Conservation (phyloP, 768 basidiomycete genomes). For the Mycena epipterygia region DNA sequence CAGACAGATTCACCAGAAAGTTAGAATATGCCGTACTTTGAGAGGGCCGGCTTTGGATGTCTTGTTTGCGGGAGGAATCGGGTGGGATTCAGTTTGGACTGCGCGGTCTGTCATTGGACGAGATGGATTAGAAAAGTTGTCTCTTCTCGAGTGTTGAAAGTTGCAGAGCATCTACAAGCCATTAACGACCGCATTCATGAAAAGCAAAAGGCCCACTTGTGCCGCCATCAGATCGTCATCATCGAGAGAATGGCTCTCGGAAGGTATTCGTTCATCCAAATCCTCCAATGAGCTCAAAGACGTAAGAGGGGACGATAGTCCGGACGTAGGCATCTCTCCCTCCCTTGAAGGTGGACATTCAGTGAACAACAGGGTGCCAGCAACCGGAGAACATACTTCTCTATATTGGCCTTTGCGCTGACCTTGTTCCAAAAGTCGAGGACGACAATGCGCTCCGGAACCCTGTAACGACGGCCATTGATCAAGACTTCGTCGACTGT, state of each 20-base stretch:
- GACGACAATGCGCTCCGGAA: constrained; percentile 92
- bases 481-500: constrained; percentile 87
- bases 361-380: background rate
- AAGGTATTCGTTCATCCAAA: constrained; percentile 55
- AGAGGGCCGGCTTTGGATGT: constrained; percentile 22
- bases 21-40: constrained; percentile 11
- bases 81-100: constrained; percentile 13
- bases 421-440: constrained; percentile 97
- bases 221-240: constrained; percentile 70
- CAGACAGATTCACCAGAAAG: background rate
- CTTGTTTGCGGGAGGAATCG: background rate
- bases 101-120: constrained; percentile 11
- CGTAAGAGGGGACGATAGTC: constrained; percentile 79
- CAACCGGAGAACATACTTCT: constrained; percentile 52
- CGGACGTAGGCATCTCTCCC: constrained; percentile 56
- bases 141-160: constrained; percentile 44
- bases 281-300: constrained; percentile 82
- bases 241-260: constrained; percentile 46
- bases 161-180: constrained; percentile 54
- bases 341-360: constrained; percentile 45
- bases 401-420: constrained; percentile 57
- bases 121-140: constrained; percentile 1
- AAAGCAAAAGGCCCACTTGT: constrained; percentile 56
- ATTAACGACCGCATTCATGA: constrained; percentile 4
- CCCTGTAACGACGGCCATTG: constrained; percentile 90